phyloP scores from a whole-genome alignment of 352 stramenopile species.

The Globisporangium paddicum region DNA sequence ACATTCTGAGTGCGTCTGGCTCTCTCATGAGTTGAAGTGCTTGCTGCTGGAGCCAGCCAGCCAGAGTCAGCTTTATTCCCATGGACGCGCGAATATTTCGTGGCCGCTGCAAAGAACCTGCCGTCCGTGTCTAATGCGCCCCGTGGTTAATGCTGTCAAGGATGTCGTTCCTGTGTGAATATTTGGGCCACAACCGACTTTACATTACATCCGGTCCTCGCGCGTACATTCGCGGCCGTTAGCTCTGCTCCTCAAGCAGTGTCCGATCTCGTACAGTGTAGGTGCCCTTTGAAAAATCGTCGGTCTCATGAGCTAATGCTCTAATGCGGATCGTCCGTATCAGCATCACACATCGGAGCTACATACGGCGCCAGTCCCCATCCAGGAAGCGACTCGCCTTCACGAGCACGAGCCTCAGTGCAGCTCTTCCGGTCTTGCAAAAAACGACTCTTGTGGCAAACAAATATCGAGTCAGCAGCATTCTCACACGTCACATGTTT shows the following conservation, averaged over 20 bases:
- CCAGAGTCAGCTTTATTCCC: too few species aligned
- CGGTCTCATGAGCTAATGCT: background rate
- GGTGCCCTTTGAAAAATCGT: background rate
- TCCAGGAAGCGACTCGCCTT: too few species aligned
- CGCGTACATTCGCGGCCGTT: background rate
- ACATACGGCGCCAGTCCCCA: too few species aligned
- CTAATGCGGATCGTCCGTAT: background rate
- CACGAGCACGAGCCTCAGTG: too few species aligned
- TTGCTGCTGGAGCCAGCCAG: background rate
- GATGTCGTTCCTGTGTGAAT: too few species aligned
- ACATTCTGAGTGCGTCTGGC: background rate
- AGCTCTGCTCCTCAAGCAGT: background rate
- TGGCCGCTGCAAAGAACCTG: background rate
- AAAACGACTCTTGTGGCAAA: too few species aligned
- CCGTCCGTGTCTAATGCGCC: too few species aligned
- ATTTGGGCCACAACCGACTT: too few species aligned
- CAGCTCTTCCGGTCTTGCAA: too few species aligned
- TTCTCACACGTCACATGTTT: conserved; percentile 2
- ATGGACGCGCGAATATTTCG: background rate
- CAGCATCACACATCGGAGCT: too few species aligned
- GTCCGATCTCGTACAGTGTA: background rate
- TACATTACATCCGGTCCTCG: background rate
- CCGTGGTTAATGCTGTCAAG: too few species aligned
- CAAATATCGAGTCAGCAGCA: too few species aligned
- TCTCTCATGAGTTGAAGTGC: background rate